Evolutionary conservation across 805 yeast species (phyloP).

Genomic region (Ogataea trehalophila): DNA sequence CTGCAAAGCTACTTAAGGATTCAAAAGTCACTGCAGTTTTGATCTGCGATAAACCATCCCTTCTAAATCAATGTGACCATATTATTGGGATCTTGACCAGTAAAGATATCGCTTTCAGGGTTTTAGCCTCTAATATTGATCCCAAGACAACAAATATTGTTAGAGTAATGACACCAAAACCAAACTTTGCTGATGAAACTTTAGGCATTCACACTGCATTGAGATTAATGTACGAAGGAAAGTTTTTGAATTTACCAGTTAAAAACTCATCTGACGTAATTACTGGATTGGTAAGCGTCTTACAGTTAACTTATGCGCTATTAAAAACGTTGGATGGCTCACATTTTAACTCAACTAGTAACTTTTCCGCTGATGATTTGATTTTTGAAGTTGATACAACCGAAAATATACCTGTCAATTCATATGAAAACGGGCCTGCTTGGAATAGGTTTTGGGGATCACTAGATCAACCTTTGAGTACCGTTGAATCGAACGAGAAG

Average conservation of each 20-base stretch:
- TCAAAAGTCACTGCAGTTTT: slow-evolving; percentile 38
- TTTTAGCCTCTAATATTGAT: slow-evolving; percentile 33
- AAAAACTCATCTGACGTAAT: slow-evolving; percentile 27
- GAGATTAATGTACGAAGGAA: slow-evolving; percentile 43
- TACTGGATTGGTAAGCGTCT: slow-evolving; percentile 40
- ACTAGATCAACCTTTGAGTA: slow-evolving; percentile 26
- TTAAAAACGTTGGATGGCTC: slow-evolving; percentile 31
- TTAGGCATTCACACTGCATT: slow-evolving; percentile 39
- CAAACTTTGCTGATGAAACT: slow-evolving; percentile 38
- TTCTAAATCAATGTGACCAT: slow-evolving; percentile 23
- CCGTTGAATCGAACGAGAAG: slow-evolving; percentile 21
- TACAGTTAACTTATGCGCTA: slow-evolving; percentile 39
- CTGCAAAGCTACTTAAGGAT: slow-evolving; percentile 36
- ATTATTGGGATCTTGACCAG: slow-evolving; percentile 43
- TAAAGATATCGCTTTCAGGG: slow-evolving; percentile 41
- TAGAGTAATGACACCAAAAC: slow-evolving; percentile 41
- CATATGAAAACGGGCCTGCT: slow-evolving; percentile 26
- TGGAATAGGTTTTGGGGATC: slow-evolving; percentile 32
- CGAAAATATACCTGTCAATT: slow-evolving; percentile 8
- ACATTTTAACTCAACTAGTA: slow-evolving; percentile 17
- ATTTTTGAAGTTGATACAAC: slow-evolving; percentile 25
- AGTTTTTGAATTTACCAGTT: slow-evolving; percentile 40
- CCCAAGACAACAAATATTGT: slow-evolving; percentile 35
- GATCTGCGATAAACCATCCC: slow-evolving; percentile 28
- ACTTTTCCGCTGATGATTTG: slow-evolving; percentile 28